Evolutionary conservation across 768 basidiomycete species (phyloP).

Genomic region (Phanerochaete sordida): DNA sequence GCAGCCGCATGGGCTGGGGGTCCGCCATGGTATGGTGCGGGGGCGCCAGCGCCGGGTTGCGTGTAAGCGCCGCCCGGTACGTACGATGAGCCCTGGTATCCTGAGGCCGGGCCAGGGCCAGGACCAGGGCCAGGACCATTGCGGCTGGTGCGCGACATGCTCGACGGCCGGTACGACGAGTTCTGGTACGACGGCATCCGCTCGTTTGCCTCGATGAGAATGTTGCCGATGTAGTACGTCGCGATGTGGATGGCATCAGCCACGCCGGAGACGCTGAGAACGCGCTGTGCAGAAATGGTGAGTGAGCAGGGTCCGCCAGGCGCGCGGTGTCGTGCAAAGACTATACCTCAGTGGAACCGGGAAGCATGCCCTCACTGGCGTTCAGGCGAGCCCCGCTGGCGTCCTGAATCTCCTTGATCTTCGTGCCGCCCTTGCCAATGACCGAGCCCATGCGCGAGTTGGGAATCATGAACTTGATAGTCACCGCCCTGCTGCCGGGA

Average conservation of each 20-base stretch:
- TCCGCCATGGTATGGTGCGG: slow-evolving; percentile 25
- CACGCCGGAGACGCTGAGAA: slow-evolving; percentile 95
- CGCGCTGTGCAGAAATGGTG: slow-evolving; percentile 56
- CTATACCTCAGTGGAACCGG: slow-evolving; percentile 96
- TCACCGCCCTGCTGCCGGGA: slow-evolving; percentile 96
- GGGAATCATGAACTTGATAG: slow-evolving; percentile 99
- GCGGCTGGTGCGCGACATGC: slow-evolving; percentile 59
- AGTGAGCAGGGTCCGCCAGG: not conserved
- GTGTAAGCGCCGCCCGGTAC: not conserved
- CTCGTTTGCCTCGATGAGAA: slow-evolving; percentile 90
- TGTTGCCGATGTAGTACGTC: slow-evolving; percentile 98
- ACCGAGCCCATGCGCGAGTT: slow-evolving; percentile 99
- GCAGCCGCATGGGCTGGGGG: not conserved
- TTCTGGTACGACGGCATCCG: slow-evolving; percentile 67
- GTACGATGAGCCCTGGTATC: not conserved
- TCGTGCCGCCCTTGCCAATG: slow-evolving; percentile 95
- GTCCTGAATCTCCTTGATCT: slow-evolving; percentile 99
- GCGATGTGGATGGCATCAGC: slow-evolving; percentile 99
- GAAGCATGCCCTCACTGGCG: slow-evolving; percentile 97
- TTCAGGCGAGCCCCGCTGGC: slow-evolving; percentile 95
- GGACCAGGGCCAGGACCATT: too few relatives aligned
- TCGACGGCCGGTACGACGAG: slow-evolving; percentile 59
- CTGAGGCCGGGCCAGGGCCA: too few relatives aligned
- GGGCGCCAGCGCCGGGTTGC: slow-evolving; percentile 33
- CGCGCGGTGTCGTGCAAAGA: not conserved